Conservation (phyloP, 805 yeast genomes). For the Scheffersomyces spartinae region DNA sequence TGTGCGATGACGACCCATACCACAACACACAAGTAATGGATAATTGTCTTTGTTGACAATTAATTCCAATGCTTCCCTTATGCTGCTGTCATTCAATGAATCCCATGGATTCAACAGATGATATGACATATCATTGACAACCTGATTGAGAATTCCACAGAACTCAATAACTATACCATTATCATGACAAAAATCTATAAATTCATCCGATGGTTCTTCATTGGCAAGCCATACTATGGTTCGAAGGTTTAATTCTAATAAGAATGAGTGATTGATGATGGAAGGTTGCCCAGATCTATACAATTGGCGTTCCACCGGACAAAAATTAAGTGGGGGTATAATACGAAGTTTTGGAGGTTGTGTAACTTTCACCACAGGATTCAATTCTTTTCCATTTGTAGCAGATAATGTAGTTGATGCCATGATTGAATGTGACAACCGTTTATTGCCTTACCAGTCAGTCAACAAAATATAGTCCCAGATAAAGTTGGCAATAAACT, state of each 20-base stretch:
- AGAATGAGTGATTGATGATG: slow-evolving; percentile 80
- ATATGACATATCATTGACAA: too few species aligned
- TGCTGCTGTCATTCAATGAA: slow-evolving; percentile 74
- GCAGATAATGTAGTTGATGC: too few species aligned
- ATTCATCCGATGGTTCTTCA: slow-evolving; percentile 88
- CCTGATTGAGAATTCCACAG: slow-evolving; percentile 71
- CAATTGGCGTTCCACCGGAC: slow-evolving; percentile 82
- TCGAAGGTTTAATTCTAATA: slow-evolving; percentile 59
- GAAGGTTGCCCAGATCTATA: slow-evolving; percentile 94
- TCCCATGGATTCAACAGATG: slow-evolving; percentile 99
- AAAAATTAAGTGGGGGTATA: slow-evolving; percentile 90
- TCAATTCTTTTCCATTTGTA: too few species aligned
- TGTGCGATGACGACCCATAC: slow-evolving; percentile 97
- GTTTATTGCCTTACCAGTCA: too few species aligned
- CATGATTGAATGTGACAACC: too few species aligned
- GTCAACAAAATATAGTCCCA: too few species aligned
- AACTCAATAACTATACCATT: slow-evolving; percentile 69
- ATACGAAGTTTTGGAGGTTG: slow-evolving; percentile 54
- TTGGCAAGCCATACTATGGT: slow-evolving; percentile 91
- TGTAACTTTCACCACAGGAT: slow-evolving; percentile 13
- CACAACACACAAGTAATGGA: slow-evolving; percentile 88
- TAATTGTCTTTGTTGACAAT: slow-evolving; percentile 64
- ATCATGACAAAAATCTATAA: slow-evolving; percentile 69
- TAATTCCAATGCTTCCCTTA: slow-evolving; percentile 65
- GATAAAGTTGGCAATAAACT: too few species aligned